Base-by-base conservation (phyloP, 2,329 filamentous ascomycete species). In the Calycina herbarum region DNA sequence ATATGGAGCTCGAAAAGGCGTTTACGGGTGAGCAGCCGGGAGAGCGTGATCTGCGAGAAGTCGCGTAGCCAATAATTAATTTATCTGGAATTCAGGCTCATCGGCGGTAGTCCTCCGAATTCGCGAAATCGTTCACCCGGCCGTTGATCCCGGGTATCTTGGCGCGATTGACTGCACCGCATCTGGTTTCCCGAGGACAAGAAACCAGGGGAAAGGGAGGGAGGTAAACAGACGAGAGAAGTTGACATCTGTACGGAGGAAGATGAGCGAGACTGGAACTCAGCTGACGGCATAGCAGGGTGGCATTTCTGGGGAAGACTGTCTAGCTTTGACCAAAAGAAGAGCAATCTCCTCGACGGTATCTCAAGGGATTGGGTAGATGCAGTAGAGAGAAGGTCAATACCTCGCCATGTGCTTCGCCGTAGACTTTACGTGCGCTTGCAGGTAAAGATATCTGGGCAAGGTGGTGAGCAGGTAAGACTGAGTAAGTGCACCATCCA, bases 61-160 rank as follows among this genome's bases (percentile, higher is more conserved):
- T 38, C 31, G 27, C 51, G 51, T 65, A 65, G 27, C 65, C 64
- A 45, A 63, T 59, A 61, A 38, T 57, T 62, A 69, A 71, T 71
- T 64, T 68, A 67, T 57, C 60, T 66, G 64, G 66, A 63, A 68
- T 64, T 67, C 64, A 66, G 64, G 62, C 66, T 64, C 67, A 58
- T 67, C 65, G 65, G 67, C 38, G 54, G 54, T 51, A 33, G 61
- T 45, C 45, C 62, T 68, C 68, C 67, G 70, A 66, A 68, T 64
- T 67, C 67, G 70, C 67, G 64, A 62, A 68, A 67, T 69, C 57
- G 67, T 70, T 70, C 64, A 68, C 17, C 64, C 64, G 64, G 42
- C 56, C 31, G 54, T 27, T 33, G 40, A 64, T 60, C 62, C 56
- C 33, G 56, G 62, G 33, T 27, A 29, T n/a, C 48, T 62, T 56